Conservation (phyloP, 2,329 filamentous ascomycete species). For the Hymenoscyphus fructigenus region DNA sequence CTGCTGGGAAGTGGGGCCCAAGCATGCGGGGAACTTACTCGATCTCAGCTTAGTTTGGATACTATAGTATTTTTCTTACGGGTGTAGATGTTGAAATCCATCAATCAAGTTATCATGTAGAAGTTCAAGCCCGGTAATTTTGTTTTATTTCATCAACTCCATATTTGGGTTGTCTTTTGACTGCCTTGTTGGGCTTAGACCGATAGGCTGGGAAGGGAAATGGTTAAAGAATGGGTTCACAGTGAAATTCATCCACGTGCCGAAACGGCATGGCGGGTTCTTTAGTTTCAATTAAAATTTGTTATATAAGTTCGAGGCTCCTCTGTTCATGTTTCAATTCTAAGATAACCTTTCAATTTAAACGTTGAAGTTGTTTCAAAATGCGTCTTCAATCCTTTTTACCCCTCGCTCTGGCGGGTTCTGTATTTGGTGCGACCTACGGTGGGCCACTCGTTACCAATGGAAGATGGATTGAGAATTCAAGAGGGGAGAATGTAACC, state of each 20-base stretch:
- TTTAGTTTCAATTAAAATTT: too few relatives aligned
- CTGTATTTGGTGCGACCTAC: slow-evolving; percentile 14
- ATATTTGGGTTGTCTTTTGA: not conserved
- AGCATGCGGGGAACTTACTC: slow-evolving; percentile 1
- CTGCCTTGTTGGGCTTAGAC: not conserved
- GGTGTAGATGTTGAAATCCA: not conserved
- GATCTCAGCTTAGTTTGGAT: not conserved
- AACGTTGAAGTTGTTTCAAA: not conserved
- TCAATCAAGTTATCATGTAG: slow-evolving; percentile 3
- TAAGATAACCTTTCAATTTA: too few relatives aligned
- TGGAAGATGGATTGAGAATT: slow-evolving; percentile 41
- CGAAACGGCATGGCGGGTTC: not conserved
- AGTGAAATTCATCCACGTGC: not conserved
- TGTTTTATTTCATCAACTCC: not conserved
- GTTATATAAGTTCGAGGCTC: not conserved
- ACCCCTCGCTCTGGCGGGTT: not conserved
- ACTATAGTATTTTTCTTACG: not conserved
- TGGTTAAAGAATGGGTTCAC: not conserved
- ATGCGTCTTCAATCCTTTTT: slow-evolving; percentile 7
- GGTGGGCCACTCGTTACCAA: slow-evolving; percentile 34
- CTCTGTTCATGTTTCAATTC: not conserved
- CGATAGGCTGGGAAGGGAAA: not conserved
- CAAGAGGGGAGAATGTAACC: slow-evolving; percentile 42
- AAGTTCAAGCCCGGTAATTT: not conserved
- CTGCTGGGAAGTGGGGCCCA: slow-evolving; percentile 6